Evolutionary conservation across 768 basidiomycete species (phyloP), one percentile per base, ranked within the genome.

Genomic region (Coprinopsis cinerea): DNA sequence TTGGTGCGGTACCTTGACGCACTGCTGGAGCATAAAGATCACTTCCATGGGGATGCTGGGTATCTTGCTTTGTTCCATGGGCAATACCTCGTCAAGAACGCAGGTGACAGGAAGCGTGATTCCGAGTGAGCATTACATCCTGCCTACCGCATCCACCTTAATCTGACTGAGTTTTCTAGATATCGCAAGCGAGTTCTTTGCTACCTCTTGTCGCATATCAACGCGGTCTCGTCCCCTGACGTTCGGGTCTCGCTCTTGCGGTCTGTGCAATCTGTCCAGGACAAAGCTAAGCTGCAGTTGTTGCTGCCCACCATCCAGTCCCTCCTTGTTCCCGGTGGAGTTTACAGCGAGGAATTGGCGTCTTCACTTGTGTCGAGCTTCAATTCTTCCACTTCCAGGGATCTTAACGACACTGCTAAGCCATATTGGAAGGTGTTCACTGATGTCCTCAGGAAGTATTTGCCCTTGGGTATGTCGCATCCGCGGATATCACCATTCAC

Each of bases 141-240:
- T 46, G 37, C 25, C 20, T 25, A 48, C 30, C 2, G 5, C 17
- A 25, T 36, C 2, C 39, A 27, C 34, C 17, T 32, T 7, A 1
- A 18, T 5, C 24, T 32, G 13, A 44, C 53, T 6, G 56, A 24
- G 5, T 27, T 40, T 7, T 56, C 24, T 50, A 91, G 90, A 48
- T 82, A 83, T 64, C 88, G 81, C 59, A 77, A 78, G 53, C 77
- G 82, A 11, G 68, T 93, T 36, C 59, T 89, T 35, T 90, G 85
- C 60, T 92, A 78, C 63, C 64, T 96, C 0, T 67, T 89, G 4
- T 93, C 93, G 1, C 94, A 97, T 61, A 72, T 86, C 54, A 74
- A 76, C 41, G 76, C 79, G 3, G 76, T 86, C 54, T 65, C 71
- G 1, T 60, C 77, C 2, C 64, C 76, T 2, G 51, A 58, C 1